phyloP scores from a whole-genome alignment of 2,329 filamentous ascomycete species.

The Claviceps sp. region DNA sequence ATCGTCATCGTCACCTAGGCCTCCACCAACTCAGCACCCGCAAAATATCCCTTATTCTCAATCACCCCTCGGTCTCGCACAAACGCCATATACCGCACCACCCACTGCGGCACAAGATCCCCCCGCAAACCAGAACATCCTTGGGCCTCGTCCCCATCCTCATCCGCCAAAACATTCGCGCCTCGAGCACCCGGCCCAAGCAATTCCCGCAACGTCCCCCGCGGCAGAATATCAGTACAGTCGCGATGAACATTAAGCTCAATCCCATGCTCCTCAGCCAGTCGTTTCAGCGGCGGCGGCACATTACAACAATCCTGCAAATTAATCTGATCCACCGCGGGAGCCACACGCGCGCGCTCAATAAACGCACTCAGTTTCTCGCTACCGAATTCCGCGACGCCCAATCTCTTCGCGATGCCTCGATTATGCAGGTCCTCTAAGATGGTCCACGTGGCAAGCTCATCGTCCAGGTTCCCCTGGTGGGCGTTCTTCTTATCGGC shows the following conservation, averaged over 20 bases:
- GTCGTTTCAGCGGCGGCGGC: slow-evolving; percentile 69
- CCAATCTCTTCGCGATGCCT: slow-evolving; percentile 62
- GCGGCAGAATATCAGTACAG: slow-evolving; percentile 79
- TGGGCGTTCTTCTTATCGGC: slow-evolving; percentile 47
- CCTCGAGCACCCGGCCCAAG: slow-evolving; percentile 60
- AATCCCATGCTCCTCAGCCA: slow-evolving; percentile 72
- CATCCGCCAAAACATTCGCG: slow-evolving; percentile 59
- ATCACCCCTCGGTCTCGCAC: slow-evolving; percentile 89
- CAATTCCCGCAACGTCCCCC: slow-evolving; percentile 72
- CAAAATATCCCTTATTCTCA: slow-evolving; percentile 97
- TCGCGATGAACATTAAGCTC: slow-evolving; percentile 90
- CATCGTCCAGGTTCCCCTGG: slow-evolving; percentile 54
- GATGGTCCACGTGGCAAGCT: slow-evolving; percentile 54
- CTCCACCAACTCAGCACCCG: slow-evolving; percentile 52
- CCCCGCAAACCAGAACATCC: slow-evolving; percentile 47
- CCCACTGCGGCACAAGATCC: slow-evolving; percentile 80
- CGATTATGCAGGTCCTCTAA: slow-evolving; percentile 60
- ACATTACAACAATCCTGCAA: slow-evolving; percentile 92
- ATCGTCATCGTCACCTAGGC: neutral
- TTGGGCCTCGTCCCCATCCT: slow-evolving; percentile 25
- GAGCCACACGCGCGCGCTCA: slow-evolving; percentile 53
- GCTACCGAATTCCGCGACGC: slow-evolving; percentile 82
- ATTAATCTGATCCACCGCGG: slow-evolving; percentile 90
- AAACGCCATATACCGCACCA: slow-evolving; percentile 93
- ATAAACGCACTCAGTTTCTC: slow-evolving; percentile 71